A percentile compares a stretch with the other conserved stretches of the same genome.
Evolutionary conservation across 139 green algal genomes (phyloP).

Genomic region (Tetradesmus obliquus): DNA sequence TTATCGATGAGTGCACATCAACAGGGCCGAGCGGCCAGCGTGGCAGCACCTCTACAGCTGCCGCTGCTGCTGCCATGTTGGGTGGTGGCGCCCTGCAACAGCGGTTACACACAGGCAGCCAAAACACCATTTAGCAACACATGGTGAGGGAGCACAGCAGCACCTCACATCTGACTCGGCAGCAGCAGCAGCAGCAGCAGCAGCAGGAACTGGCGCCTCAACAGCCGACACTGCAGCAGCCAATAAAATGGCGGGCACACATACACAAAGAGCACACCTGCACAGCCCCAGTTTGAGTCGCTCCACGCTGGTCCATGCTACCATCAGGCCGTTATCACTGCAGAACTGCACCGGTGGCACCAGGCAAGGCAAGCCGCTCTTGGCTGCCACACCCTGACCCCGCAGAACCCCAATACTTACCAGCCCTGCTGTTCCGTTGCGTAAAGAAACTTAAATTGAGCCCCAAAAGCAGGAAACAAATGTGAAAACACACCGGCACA

Average conservation of each 20-base stretch:
- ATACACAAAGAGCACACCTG: not conserved
- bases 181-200: too few species aligned
- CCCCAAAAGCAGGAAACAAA: too few species aligned
- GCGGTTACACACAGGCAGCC: not conserved
- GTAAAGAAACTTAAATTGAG: too few species aligned
- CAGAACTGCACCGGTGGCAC: constrained; percentile 85
- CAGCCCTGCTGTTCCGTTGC: too few species aligned
- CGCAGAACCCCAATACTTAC: not conserved
- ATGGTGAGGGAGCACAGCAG: not conserved
- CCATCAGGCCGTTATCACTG: constrained; percentile 98
- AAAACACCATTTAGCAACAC: not conserved
- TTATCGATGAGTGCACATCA: constrained; percentile 15
- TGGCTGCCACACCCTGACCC: constrained; percentile 55
- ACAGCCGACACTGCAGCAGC: too few species aligned
- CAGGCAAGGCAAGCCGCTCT: constrained; percentile 74
- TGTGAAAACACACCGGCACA: constrained; percentile 28
- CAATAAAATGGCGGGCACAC: not conserved
- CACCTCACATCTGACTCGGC: too few species aligned
- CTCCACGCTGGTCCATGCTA: constrained; percentile 84
- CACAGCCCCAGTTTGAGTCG: constrained; percentile 54
- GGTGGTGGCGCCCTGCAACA: constrained; percentile 3
- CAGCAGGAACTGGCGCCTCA: too few species aligned
- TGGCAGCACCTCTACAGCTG: constrained; percentile 42
- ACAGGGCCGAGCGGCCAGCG: constrained; percentile 61
- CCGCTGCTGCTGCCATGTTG: not conserved